These are phyloP conservation scores for Aegilops sharonensis DNA, from an alignment of 176 grass and related monocot species.

Conservation along the genomic window DNA sequence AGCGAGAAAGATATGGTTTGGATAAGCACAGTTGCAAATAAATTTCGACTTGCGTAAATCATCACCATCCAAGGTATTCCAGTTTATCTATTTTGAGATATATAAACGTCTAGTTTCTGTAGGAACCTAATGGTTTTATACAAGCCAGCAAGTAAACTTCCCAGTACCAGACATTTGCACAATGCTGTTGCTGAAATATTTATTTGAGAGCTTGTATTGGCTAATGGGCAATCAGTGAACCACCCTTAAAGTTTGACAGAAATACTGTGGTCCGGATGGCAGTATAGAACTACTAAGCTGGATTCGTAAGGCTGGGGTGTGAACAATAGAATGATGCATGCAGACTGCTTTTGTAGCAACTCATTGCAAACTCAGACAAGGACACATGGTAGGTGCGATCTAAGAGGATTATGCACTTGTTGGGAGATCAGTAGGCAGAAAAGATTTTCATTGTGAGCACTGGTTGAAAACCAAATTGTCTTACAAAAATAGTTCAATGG, in stretches of 20 bases:
- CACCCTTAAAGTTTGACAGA: not conserved
- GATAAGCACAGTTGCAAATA: conserved; percentile 79
- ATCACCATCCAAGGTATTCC: conserved; percentile 29
- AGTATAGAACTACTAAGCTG: not conserved
- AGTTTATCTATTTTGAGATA: not conserved
- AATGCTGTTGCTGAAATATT: not conserved
- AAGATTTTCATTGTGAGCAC: not conserved
- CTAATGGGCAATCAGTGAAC: not conserved
- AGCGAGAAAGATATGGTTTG: conserved; percentile 87
- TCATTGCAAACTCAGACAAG: not conserved
- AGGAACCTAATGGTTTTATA: not conserved
- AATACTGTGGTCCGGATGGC: not conserved
- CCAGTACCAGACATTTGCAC: not conserved
- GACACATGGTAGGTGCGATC: not conserved
- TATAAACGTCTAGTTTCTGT: conserved; percentile 6
- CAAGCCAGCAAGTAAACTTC: not conserved
- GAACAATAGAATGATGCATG: not conserved
- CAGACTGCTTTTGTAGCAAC: not conserved
- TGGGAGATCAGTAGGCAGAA: not conserved
- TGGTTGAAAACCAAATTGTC: not conserved
- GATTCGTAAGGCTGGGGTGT: not conserved
- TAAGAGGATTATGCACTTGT: not conserved
- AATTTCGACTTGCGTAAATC: conserved; percentile 44
- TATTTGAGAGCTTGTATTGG: not conserved
- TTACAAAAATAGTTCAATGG: not conserved